Conservation (phyloP, 2,329 filamentous ascomycete species). For the Colletotrichum euphorbiae region DNA sequence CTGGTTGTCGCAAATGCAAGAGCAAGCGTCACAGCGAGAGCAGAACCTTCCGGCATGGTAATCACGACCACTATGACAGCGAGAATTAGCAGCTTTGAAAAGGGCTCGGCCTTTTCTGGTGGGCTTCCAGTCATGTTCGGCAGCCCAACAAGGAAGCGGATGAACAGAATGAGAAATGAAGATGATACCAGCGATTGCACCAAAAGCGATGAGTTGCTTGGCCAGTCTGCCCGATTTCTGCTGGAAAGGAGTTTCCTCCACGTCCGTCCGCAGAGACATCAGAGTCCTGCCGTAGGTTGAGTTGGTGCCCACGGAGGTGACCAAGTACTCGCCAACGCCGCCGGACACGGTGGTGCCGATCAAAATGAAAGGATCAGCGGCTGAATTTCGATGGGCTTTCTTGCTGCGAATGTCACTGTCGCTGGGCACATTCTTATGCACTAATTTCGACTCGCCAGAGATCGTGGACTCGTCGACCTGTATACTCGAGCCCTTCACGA, state of each 20-base stretch:
- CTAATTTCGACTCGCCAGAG: constrained; percentile 79
- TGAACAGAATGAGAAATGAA: constrained; percentile 57
- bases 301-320: constrained; percentile 79
- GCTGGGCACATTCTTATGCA: constrained; percentile 74
- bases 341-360: constrained; percentile 83
- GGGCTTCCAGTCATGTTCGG: constrained; percentile 46
- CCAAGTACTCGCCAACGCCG: constrained; percentile 80
- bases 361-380: constrained; percentile 82
- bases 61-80: constrained; percentile 70
- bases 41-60: constrained; percentile 71
- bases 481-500: constrained; percentile 75
- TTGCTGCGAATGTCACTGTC: constrained; percentile 68
- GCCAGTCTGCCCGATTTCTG: constrained; percentile 81
- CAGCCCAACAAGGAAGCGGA: constrained; percentile 52
- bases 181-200: constrained; percentile 53
- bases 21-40: constrained; percentile 70
- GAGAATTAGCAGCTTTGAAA: constrained; percentile 68
- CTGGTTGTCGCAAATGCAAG: constrained; percentile 72
- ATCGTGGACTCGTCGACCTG: constrained; percentile 76
- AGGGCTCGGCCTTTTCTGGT: constrained; percentile 64
- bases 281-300: constrained; percentile 82
- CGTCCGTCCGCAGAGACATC: constrained; percentile 81
- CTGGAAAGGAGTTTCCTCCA: constrained; percentile 82
- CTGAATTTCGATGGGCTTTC: constrained; percentile 65
- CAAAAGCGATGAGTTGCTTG: constrained; percentile 73